These are phyloP conservation scores for Saturnispora serradocipensis DNA, from an alignment of 805 yeast genomes.

Conservation along the genomic window DNA sequence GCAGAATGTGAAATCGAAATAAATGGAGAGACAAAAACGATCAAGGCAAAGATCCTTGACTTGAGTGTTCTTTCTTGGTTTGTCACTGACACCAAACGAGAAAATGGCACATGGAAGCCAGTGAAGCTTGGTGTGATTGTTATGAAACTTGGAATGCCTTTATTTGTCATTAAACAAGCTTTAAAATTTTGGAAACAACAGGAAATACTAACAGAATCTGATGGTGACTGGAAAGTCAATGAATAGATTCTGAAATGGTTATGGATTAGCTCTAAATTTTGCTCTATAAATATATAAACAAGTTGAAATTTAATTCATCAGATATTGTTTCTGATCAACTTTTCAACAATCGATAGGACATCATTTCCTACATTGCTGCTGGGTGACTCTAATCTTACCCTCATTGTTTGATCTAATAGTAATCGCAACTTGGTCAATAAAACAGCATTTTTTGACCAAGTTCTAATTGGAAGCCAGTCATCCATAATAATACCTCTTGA, in stretches of 20 bases:
- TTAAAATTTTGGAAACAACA: slow-evolving; percentile 56
- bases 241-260: slow-evolving; percentile 1
- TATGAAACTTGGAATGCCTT: slow-evolving; percentile 34
- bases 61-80: slow-evolving; percentile 39
- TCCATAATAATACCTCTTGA: slow-evolving; percentile 83
- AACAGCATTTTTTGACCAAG: slow-evolving; percentile 94
- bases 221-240: slow-evolving; percentile 13
- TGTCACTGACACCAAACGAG: slow-evolving; percentile 12
- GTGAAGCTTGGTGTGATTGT: slow-evolving; percentile 27
- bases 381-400: slow-evolving; percentile 36
- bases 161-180: slow-evolving; percentile 30
- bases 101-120: slow-evolving; percentile 1
- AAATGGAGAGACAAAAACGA: slow-evolving; percentile 29
- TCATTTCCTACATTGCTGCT: slow-evolving; percentile 25
- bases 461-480: slow-evolving; percentile 80
- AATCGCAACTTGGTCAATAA: slow-evolving; percentile 60
- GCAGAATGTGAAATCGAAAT: slow-evolving; percentile 53
- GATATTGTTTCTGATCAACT: slow-evolving; percentile 20
- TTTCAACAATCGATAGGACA: slow-evolving; percentile 34
- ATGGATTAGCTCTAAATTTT: background rate
- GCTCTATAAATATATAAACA: background rate
- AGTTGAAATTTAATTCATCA: background rate
- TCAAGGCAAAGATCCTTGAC: slow-evolving; percentile 51
- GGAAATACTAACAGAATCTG: slow-evolving; percentile 38
- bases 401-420: slow-evolving; percentile 60